Percentiles rank a stretch among this genome's conserved stretches.
Evolutionary conservation across 805 yeast genomes (phyloP).

Genomic region (Candida tammaniensis): DNA sequence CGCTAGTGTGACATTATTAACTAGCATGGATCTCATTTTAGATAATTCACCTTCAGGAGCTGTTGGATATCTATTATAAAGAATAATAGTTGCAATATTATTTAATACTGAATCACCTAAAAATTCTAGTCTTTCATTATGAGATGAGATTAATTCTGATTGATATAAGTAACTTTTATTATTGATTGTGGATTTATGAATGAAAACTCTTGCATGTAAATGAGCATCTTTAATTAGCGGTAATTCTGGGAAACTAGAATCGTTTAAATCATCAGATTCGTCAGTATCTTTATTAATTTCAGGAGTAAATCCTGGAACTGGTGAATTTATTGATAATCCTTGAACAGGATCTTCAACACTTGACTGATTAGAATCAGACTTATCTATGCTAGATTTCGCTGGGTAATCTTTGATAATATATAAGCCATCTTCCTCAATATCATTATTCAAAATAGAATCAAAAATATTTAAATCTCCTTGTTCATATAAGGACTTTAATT

Average conservation of each 20-base stretch:
- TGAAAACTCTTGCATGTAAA: slow-evolving; percentile 68
- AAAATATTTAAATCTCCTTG: slow-evolving; percentile 50
- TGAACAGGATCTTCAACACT: not conserved
- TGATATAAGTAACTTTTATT: slow-evolving; percentile 55
- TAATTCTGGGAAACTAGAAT: slow-evolving; percentile 48
- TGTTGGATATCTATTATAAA: slow-evolving; percentile 63
- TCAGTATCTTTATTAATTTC: not conserved
- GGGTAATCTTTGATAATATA: slow-evolving; percentile 6
- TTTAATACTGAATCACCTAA: slow-evolving; percentile 86
- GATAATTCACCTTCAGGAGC: slow-evolving; percentile 83
- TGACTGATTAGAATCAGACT: no score
- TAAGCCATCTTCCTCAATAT: slow-evolving; percentile 6
- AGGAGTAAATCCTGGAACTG: no score
- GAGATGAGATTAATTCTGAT: slow-evolving; percentile 55
- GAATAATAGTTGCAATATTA: slow-evolving; percentile 63
- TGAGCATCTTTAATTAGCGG: slow-evolving; percentile 63
- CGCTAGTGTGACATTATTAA: slow-evolving; percentile 69
- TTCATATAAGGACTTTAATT: slow-evolving; percentile 52
- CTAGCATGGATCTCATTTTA: slow-evolving; percentile 61
- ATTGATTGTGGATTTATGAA: slow-evolving; percentile 72
- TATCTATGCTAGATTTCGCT: no score
- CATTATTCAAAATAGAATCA: slow-evolving; percentile 26
- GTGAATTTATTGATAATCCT: no score
- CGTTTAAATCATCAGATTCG: slow-evolving; percentile 6
- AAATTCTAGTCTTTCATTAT: slow-evolving; percentile 87